Conservation (phyloP, 805 yeast species). For the Kregervanrija fluxuum region DNA sequence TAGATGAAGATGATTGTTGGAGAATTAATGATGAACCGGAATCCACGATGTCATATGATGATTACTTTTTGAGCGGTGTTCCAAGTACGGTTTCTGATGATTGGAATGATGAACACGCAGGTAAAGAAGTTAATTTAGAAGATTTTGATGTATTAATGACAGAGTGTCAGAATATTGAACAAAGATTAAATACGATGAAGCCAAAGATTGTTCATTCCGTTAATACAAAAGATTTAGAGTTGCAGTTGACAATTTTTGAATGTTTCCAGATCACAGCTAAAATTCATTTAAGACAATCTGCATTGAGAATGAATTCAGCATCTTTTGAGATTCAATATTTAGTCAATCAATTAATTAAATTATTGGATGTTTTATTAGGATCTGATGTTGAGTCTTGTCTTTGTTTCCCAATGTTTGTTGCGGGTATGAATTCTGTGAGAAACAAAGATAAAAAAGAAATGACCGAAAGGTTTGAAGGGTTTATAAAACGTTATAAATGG, state of each 20-base stretch:
- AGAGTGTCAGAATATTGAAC: conserved; percentile 36
- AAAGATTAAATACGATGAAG: conserved; percentile 38
- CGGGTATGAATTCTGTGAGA: conserved; percentile 61
- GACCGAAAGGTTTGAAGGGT: conserved; percentile 43
- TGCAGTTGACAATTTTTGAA: conserved; percentile 66
- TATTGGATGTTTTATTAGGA: conserved; percentile 55
- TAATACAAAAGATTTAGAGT: conserved; percentile 44
- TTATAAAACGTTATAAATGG: conserved; percentile 58
- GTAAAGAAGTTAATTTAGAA: conserved; percentile 24
- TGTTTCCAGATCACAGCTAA: conserved; percentile 63
- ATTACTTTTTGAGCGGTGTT: conserved; percentile 1
- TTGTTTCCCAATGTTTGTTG: conserved; percentile 72
- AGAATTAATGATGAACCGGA: conserved; percentile 4
- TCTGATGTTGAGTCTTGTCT: conserved; percentile 64
- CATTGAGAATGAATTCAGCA: conserved; percentile 51
- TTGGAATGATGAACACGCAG: conserved; percentile 13
- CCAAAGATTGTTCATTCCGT: conserved; percentile 44
- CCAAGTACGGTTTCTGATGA: conserved; percentile 7
- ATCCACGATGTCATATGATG: conserved; percentile 15
- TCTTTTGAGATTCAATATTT: conserved; percentile 57
- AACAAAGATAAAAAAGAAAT: conserved; percentile 46
- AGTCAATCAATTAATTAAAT: conserved; percentile 43
- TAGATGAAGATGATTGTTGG: conserved; percentile 8
- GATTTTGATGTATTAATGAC: conserved; percentile 29
- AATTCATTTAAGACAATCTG: conserved; percentile 60